Base-by-base conservation (phyloP, 495 filamentous ascomycete genomes). In the Penicillium crystallinum region DNA sequence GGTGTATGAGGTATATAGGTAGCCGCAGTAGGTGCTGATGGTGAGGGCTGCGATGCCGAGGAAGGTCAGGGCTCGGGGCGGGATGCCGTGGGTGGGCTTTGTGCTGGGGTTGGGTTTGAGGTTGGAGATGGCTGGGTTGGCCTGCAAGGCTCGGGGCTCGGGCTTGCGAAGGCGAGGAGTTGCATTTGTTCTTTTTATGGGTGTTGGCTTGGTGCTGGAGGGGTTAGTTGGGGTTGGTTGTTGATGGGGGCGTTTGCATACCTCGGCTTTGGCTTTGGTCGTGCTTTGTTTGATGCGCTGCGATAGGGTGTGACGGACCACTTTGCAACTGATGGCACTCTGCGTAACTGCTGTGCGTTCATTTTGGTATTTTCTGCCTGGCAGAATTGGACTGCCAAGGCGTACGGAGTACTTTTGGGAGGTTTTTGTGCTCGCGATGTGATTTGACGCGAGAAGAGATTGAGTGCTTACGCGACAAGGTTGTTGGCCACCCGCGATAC, bases 21-120 rank as follows among this genome's bases (percentile, higher is more conserved):
- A 81, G 49, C 76, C 65, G 52, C 69, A 70, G 66, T 84, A 84
- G 27, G 67, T 69, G 54, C 77, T 69, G 5, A 81, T 63, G 12
- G 56, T 63, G 25, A 81, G 75, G 23, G 72, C 61, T 38, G 69
- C 65, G 56, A 81, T 57, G 5, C 75, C 77, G 18, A 77, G 40
- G 34, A 72, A 58, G 30, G 74, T 71, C 50, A 75, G 60, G 11
- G 61, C 54, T 36, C 63, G 58, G 5, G 72, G 67, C 3, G 71
- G 64, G 49, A 75, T 67, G 40, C 56, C 54, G 45, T 52, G 49
- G 22, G 57, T 17, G n/a, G 50, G 44, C 25, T 44, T 51, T 10
- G 41, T 7, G 41, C 21, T 3, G 19, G 18, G 22, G 42, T 27
- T 12, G 50, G 49, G 36, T 56, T 57, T 33, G 30, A 21, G 21